Evolutionary conservation across 2,329 filamentous ascomycete species (phyloP), one percentile per base, ranked within the genome.

Genomic region (Xylariaceae sp.): DNA sequence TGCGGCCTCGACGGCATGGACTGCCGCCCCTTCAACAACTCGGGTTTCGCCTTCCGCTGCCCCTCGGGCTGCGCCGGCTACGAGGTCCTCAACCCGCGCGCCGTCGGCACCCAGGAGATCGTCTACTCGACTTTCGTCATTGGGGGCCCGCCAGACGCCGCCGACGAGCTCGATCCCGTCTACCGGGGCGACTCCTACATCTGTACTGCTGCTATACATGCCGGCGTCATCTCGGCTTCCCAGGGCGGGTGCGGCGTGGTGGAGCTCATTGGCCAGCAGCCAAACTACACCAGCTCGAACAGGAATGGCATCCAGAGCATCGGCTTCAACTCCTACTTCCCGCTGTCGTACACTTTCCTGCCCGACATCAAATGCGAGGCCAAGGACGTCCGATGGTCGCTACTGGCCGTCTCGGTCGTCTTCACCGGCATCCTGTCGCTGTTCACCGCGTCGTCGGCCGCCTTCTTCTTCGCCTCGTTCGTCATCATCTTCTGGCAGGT

Each of bases 141-240:
- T 17, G 82, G 82, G n/a, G 81, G 81, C 0, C 75, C 75, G 0
- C 57, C 65, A 5, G 58, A 60, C 31, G 60, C 68, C 18, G 46
- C 50, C 5, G 56, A 52, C 19, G 53, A 60, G 13, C 50, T 56
- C 3, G 42, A 57, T 19, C 71, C 80, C 0, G 66, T 83, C 15
- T 96, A 96, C 56, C 82, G 92, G 13, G 87, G 83, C 8, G 88
- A 94, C 58, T 93, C 86, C 11, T 93, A 85, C 60, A 80, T 94
- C 35, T 94, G 88, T 53, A 80, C 78, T 38, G 72, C 88, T 10
- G 88, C 87, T 21, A 84, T 94, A 31, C 88, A 94, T 53, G 78
- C 86, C 1, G 88, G 87, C 14, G 69, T 89, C 47, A 75, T 93
- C 39, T 75, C 74, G 22, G 76, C 88, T 49, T 60, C 67, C 0